Evolutionary conservation across 2,329 filamentous ascomycete species (phyloP).

Genomic region (Huntiella bhutanensis): DNA sequence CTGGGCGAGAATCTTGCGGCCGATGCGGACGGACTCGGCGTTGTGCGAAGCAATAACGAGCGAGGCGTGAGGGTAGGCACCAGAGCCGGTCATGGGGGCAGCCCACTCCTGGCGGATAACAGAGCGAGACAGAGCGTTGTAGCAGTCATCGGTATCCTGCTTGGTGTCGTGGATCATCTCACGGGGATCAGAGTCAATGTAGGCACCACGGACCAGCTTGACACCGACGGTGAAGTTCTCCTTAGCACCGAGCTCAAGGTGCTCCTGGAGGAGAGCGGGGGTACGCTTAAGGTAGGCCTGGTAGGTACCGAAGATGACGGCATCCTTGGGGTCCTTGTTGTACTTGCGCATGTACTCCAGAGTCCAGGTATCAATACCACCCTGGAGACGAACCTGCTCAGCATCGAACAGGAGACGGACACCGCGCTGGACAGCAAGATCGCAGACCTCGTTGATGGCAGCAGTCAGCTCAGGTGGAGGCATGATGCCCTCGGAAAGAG

Average conservation of each 20-base stretch:
- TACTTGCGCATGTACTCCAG: constrained; percentile 58
- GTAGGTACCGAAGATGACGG: constrained; percentile 64
- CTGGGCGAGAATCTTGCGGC: constrained; percentile 30
- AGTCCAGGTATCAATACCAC: constrained; percentile 66
- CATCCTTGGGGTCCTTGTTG: constrained; percentile 41
- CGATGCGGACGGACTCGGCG: constrained; percentile 44
- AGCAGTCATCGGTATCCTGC: constrained; percentile 49
- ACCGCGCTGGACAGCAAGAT: constrained; percentile 46
- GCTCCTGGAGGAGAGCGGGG: constrained; percentile 34
- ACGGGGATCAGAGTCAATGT: constrained; percentile 50
- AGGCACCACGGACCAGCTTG: constrained; percentile 60
- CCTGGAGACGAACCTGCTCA: constrained; percentile 62
- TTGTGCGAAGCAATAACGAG: constrained; percentile 76
- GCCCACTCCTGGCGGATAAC: constrained; percentile 48
- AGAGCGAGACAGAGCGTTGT: constrained; percentile 50
- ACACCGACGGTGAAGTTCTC: constrained; percentile 50
- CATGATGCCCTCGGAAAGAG: constrained; percentile 41
- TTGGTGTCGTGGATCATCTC: constrained; percentile 55
- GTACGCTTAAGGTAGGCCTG: constrained; percentile 56
- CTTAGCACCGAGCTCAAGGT: constrained; percentile 38
- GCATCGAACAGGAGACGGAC: constrained; percentile 69
- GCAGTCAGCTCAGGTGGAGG: constrained; percentile 45
- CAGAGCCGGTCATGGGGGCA: constrained; percentile 21
- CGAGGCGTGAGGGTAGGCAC: constrained; percentile 35
- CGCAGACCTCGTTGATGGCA: constrained; percentile 58